Percentiles rank a stretch among this genome's conserved stretches.
These are phyloP conservation scores for Ogataea pilisensis DNA, from an alignment of 805 yeast genomes.

Conservation along the genomic window DNA sequence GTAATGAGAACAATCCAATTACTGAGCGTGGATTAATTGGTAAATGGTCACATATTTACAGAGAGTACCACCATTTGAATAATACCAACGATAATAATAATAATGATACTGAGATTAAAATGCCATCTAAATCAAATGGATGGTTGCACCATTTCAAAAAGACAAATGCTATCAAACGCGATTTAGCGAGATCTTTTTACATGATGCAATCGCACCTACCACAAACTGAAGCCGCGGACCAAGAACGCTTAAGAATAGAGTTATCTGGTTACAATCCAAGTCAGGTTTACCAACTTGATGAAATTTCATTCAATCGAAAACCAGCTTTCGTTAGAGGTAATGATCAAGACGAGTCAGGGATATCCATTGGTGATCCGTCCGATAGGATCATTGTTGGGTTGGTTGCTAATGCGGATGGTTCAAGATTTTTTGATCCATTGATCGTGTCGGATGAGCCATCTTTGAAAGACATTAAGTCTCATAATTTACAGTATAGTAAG, in stretches of 20 bases:
- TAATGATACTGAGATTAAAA: constrained; percentile 4
- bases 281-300: constrained; percentile 37
- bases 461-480: constrained; percentile 7
- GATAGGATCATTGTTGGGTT: constrained; percentile 24
- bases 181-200: constrained; percentile 24
- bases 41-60: constrained; percentile 28
- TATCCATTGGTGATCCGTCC: constrained; percentile 13
- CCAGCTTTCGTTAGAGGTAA: constrained; percentile 19
- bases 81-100: neutral
- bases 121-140: constrained; percentile 33
- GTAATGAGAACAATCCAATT: constrained; percentile 27
- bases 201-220: constrained; percentile 12
- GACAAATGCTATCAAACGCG: constrained; percentile 25
- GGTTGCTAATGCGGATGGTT: constrained; percentile 28
- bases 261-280: constrained; percentile 16
- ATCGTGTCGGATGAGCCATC: constrained; percentile 22
- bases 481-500: constrained; percentile 18
- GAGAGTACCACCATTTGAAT: constrained; percentile 15
- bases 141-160: constrained; percentile 39
- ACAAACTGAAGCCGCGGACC: constrained; percentile 20
- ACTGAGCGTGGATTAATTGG: constrained; percentile 30
- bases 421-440: constrained; percentile 24
- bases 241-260: constrained; percentile 17
- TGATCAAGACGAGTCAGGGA: constrained; percentile 6
- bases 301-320: constrained; percentile 24